Evolutionary conservation across 2,329 filamentous ascomycete species (phyloP).

Genomic region (Trichoderma oligosporum): DNA sequence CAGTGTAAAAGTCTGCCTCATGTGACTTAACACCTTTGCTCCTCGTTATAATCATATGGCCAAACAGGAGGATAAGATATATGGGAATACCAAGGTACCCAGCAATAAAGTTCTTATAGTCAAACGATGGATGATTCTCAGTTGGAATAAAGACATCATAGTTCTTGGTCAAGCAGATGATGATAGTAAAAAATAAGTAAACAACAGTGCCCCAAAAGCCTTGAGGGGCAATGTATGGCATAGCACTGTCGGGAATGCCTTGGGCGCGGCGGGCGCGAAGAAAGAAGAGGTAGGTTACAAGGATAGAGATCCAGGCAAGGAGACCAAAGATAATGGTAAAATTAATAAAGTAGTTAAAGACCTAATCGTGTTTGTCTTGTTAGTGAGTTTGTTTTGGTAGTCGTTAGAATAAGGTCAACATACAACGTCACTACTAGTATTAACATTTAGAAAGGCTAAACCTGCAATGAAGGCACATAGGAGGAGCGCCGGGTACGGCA

Average conservation of each 20-base stretch:
- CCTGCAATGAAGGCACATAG: constrained; percentile 60
- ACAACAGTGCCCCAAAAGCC: constrained; percentile 66
- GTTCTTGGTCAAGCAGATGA: constrained; percentile 81
- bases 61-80: constrained; percentile 65
- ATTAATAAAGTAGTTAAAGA: constrained; percentile 66
- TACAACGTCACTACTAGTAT: constrained; percentile 46
- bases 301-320: constrained; percentile 64
- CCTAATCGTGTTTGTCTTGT: constrained; percentile 27
- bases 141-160: constrained; percentile 64
- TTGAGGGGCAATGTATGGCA: constrained; percentile 67
- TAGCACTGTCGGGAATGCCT: constrained; percentile 48
- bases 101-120: constrained; percentile 74
- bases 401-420: no score
- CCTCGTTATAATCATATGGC: constrained; percentile 58
- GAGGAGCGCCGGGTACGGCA: constrained; percentile 63
- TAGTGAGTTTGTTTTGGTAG: neutral
- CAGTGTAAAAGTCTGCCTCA: constrained; percentile 65
- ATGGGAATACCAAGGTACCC: constrained; percentile 74
- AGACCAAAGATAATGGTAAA: constrained; percentile 64
- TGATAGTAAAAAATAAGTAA: constrained; percentile 64
- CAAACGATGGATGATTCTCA: constrained; percentile 53
- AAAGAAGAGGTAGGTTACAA: constrained; percentile 65
- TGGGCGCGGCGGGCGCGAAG: constrained; percentile 60
- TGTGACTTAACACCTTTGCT: constrained; percentile 53
- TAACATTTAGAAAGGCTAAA: constrained; percentile 65